A percentile compares a stretch with the other conserved stretches of the same genome.
These are phyloP conservation scores for Scheffersomyces illinoinensis DNA, from an alignment of 1,139 yeast genomes.

Conservation along the genomic window DNA sequence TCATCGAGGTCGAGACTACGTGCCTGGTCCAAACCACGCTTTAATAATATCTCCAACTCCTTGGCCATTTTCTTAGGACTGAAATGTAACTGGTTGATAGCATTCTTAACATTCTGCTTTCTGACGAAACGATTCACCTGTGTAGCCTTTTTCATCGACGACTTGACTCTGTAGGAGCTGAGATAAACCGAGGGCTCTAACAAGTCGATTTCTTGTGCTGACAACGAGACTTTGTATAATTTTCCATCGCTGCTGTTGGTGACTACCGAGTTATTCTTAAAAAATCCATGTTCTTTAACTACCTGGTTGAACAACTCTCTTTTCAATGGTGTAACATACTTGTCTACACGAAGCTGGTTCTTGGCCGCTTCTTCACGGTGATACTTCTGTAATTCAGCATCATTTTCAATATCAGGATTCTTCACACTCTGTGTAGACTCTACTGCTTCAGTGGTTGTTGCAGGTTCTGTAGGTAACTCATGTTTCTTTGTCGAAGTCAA, in stretches of 20 bases:
- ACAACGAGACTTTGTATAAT: slow-evolving; percentile 56
- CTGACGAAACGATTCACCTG: slow-evolving; percentile 74
- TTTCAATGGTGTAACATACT: slow-evolving; percentile 71
- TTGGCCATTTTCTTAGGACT: slow-evolving; percentile 76
- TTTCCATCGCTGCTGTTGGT: slow-evolving; percentile 45
- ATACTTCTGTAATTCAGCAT: slow-evolving; percentile 34
- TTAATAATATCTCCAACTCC: slow-evolving; percentile 75
- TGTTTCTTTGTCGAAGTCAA: slow-evolving; percentile 21
- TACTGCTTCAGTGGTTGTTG: slow-evolving; percentile 9
- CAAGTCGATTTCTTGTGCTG: slow-evolving; percentile 66
- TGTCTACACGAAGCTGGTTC: slow-evolving; percentile 31
- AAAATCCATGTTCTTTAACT: slow-evolving; percentile 70
- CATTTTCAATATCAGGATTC: slow-evolving; percentile 24
- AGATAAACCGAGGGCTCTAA: slow-evolving; percentile 84
- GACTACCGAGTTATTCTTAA: slow-evolving; percentile 61
- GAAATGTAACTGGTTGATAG: slow-evolving; percentile 92
- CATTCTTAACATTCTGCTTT: slow-evolving; percentile 69
- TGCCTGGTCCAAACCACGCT: slow-evolving; percentile 73
- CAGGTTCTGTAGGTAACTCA: slow-evolving; percentile 7
- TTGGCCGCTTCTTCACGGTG: slow-evolving; percentile 31
- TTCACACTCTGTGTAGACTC: slow-evolving; percentile 12
- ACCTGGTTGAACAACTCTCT: slow-evolving; percentile 61
- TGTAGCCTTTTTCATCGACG: slow-evolving; percentile 87
- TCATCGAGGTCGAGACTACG: slow-evolving; percentile 57
- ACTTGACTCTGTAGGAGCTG: slow-evolving; percentile 76